A percentile compares a stretch with the other conserved stretches of the same genome.
Conservation (phyloP, 352 stramenopile genomes). For the Albugo candida region DNA sequence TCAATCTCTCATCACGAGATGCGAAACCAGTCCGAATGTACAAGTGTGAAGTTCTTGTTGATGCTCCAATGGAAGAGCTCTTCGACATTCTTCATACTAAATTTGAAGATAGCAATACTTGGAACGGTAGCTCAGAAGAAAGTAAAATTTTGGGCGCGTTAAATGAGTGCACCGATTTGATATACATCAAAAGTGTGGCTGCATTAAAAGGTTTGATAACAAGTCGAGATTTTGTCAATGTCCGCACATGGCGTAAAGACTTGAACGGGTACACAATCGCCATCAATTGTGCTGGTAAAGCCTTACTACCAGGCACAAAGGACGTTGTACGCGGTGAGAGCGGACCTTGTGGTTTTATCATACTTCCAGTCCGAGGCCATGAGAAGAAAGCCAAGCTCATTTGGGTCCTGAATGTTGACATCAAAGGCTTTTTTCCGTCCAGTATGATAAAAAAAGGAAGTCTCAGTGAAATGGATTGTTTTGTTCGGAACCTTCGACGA, state of each 20-base stretch:
- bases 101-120: slow-evolving; percentile 46
- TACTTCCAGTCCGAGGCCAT: slow-evolving; percentile 46
- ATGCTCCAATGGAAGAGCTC: slow-evolving; percentile 48
- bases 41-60: slow-evolving; percentile 49
- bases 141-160: slow-evolving; percentile 56
- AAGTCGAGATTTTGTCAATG: slow-evolving; percentile 70
- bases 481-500: slow-evolving; percentile 55
- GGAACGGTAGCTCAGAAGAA: slow-evolving; percentile 59
- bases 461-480: slow-evolving; percentile 56
- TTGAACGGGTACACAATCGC: slow-evolving; percentile 43
- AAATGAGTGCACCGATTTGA: slow-evolving; percentile 46
- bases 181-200: slow-evolving; percentile 42
- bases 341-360: slow-evolving; percentile 49
- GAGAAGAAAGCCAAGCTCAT: slow-evolving; percentile 59
- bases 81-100: slow-evolving; percentile 63
- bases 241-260: slow-evolving; percentile 47
- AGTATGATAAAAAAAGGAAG: slow-evolving; percentile 65
- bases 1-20: slow-evolving; percentile 44
- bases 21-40: slow-evolving; percentile 51
- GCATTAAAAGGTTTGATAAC: slow-evolving; percentile 60
- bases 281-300: slow-evolving; percentile 48
- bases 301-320: slow-evolving; percentile 43
- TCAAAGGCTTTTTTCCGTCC: slow-evolving; percentile 67
- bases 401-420: slow-evolving; percentile 72
- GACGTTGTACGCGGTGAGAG: slow-evolving; percentile 65